phyloP scores from a whole-genome alignment of 306 rosid species.

The Astragalus membranaceus region DNA sequence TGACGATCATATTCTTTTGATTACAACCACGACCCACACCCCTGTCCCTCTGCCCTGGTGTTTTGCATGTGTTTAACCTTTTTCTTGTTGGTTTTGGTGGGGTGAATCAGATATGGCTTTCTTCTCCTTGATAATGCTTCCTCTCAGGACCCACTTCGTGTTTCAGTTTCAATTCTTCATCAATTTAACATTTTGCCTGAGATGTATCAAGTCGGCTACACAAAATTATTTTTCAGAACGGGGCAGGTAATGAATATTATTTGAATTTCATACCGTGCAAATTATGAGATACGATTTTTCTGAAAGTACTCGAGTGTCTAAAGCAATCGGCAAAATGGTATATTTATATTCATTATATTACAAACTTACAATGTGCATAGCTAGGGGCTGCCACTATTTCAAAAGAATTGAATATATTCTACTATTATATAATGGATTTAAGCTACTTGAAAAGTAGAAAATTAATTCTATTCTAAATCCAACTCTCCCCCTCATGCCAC shows the following conservation, averaged over 20 bases:
- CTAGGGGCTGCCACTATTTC: not conserved
- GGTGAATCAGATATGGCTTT: constrained; percentile 75
- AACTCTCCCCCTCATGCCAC: not conserved
- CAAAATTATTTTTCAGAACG: constrained; percentile 89
- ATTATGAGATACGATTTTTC: not conserved
- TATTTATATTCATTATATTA: not conserved
- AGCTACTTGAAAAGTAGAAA: not conserved
- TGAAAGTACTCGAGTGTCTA: not conserved
- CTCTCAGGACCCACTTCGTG: constrained; percentile 85
- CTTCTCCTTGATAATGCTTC: constrained; percentile 79
- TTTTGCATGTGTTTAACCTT: constrained; percentile 12
- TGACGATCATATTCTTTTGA: not conserved
- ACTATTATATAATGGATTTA: not conserved
- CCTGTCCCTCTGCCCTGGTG: not conserved
- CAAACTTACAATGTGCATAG: not conserved
- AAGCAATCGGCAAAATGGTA: not conserved
- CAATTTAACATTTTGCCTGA: constrained; percentile 91
- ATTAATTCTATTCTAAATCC: not conserved
- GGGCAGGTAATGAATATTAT: constrained; percentile 68
- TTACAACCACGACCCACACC: not conserved
- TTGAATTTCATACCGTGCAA: not conserved
- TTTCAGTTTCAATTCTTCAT: constrained; percentile 92
- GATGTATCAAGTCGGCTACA: constrained; percentile 98
- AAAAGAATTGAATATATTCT: not conserved
- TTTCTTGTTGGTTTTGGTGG: constrained; percentile 6